These are phyloP conservation scores for Phalaenopsis aphrodite DNA, from an alignment of 106 monocot species.

Conservation along the genomic window DNA sequence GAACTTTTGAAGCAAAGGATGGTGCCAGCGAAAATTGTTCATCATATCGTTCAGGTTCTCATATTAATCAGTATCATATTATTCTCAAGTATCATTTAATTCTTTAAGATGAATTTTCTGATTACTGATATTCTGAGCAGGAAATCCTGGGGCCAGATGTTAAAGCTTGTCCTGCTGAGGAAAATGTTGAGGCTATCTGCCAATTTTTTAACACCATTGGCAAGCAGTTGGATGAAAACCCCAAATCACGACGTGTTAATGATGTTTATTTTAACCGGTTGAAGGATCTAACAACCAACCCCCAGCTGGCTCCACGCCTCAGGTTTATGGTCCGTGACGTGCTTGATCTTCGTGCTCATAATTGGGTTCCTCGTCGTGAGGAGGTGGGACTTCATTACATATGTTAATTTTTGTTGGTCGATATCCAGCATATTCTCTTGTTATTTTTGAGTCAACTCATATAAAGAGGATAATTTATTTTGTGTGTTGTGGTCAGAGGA, in stretches of 20 bases:
- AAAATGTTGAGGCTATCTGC: constrained; percentile 75
- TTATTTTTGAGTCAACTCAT: too few relatives aligned
- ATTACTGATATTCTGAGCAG: constrained; percentile 21
- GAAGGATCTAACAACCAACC: constrained; percentile 33
- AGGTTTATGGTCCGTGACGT: constrained; percentile 75
- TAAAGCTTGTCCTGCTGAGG: constrained; percentile 68
- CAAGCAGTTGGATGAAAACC: constrained; percentile 62
- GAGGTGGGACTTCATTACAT: constrained; percentile 29
- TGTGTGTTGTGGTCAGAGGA: too few relatives aligned
- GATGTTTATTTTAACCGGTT: constrained; percentile 61
- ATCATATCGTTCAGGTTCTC: constrained; percentile 72
- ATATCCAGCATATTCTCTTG: background rate
- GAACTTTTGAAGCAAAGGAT: constrained; percentile 73
- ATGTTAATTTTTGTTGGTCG: background rate
- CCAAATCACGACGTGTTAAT: constrained; percentile 46
- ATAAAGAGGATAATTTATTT: too few relatives aligned
- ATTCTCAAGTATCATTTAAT: background rate
- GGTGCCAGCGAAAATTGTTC: constrained; percentile 65
- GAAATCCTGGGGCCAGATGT: constrained; percentile 47
- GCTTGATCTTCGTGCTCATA: constrained; percentile 58
- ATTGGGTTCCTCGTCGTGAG: constrained; percentile 71
- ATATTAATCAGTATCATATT: constrained; percentile 1
- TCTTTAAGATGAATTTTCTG: background rate
- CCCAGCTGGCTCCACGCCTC: constrained; percentile 42
- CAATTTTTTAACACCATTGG: constrained; percentile 75